phyloP scores from a whole-genome alignment of 2,329 filamentous ascomycete species.

The Colletotrichum cereale region DNA sequence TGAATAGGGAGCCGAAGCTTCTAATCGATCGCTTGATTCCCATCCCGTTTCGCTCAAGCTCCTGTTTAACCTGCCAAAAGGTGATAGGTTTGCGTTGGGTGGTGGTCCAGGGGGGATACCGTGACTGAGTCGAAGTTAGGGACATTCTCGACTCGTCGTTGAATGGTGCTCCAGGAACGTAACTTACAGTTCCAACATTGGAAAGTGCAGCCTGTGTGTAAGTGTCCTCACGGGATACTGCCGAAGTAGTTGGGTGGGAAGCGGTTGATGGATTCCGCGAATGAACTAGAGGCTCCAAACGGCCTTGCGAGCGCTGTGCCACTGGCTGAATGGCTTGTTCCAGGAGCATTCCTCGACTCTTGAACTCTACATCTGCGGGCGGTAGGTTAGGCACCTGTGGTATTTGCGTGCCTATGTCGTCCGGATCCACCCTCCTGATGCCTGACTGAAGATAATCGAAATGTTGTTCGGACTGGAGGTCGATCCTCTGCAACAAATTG shows the following conservation, averaged over 20 bases:
- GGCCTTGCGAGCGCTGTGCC: neutral
- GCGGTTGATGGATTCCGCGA: neutral
- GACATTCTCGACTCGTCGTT: neutral
- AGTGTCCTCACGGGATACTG: too few species aligned
- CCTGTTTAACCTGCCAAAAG: neutral
- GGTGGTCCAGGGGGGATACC: neutral
- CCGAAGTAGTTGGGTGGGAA: neutral
- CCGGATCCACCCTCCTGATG: neutral
- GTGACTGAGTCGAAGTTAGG: neutral
- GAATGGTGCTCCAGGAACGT: neutral
- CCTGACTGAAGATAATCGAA: neutral
- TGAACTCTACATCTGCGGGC: neutral
- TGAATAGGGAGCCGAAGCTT: slow-evolving; percentile 5
- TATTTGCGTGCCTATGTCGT: neutral
- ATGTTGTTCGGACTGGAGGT: neutral
- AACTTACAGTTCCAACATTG: too few species aligned
- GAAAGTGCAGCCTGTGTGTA: too few species aligned
- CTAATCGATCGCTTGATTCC: neutral
- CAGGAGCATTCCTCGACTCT: neutral
- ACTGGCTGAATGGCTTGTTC: neutral
- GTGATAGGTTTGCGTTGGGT: neutral
- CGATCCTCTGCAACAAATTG: neutral
- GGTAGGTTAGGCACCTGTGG: neutral
- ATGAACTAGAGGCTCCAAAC: neutral
- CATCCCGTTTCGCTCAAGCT: neutral